Evolutionary conservation across 441 rosid species (phyloP).

Genomic region (Mallotus japonicus): DNA sequence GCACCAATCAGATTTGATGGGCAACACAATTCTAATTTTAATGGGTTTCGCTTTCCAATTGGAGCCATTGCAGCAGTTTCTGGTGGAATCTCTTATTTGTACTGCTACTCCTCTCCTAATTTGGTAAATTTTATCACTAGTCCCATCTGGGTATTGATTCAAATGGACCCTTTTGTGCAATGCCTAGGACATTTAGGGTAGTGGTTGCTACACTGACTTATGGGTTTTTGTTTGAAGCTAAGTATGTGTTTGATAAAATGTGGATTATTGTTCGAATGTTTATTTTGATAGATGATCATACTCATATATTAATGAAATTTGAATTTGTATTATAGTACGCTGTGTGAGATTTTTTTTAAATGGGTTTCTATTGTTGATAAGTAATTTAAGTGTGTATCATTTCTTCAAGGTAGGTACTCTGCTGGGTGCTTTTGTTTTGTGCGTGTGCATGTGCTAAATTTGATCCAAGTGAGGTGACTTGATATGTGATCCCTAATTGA

Average conservation of each 20-base stretch:
- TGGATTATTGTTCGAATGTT: background rate
- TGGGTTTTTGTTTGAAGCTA: background rate
- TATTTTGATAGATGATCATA: background rate
- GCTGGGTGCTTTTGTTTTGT: background rate
- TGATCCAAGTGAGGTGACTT: background rate
- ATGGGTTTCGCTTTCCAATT: slow-evolving; percentile 49
- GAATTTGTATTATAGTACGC: background rate
- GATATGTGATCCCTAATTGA: background rate
- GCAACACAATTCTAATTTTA: slow-evolving; percentile 40
- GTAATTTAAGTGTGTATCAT: background rate
- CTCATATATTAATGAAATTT: background rate
- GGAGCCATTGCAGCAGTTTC: slow-evolving; percentile 80
- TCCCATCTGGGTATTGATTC: slow-evolving; percentile 11
- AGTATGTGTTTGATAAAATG: background rate
- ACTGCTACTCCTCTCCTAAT: slow-evolving; percentile 52
- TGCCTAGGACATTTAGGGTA: background rate
- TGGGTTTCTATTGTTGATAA: too few species aligned
- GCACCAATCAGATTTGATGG: slow-evolving; percentile 46
- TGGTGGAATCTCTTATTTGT: slow-evolving; percentile 75
- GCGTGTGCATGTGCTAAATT: background rate
- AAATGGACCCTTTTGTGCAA: background rate
- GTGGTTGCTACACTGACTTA: background rate
- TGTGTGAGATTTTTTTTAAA: background rate
- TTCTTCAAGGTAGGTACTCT: background rate
- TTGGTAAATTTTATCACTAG: slow-evolving; percentile 42